Percentiles rank a stretch among this genome's conserved stretches.
Conservation (phyloP, 2,329 filamentous ascomycete species). For the Clonostachys rosea region DNA sequence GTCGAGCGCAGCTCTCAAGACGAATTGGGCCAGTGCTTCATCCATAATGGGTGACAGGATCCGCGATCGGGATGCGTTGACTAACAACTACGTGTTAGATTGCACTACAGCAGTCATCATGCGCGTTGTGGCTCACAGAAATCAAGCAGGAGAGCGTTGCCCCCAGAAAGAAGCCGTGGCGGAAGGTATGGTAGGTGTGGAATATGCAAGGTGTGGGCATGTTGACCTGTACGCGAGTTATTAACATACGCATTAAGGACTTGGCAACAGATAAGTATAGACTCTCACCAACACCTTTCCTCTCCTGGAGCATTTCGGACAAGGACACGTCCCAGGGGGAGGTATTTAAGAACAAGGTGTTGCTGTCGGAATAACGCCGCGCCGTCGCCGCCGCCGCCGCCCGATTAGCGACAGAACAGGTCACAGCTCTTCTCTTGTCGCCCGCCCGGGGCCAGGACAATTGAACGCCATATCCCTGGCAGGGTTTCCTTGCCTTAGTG, state of each 20-base stretch:
- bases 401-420: background rate
- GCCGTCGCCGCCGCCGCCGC: background rate
- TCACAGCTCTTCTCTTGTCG: conserved; percentile 2
- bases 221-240: background rate
- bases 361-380: background rate
- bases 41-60: conserved; percentile 4
- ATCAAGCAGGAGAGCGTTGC: background rate
- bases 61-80: conserved; percentile 2
- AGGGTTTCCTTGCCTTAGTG: background rate
- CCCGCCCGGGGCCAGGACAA: conserved; percentile 5
- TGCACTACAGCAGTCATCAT: background rate
- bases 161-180: background rate
- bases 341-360: background rate
- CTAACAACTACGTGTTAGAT: background rate
- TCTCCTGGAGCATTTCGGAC: background rate
- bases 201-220: background rate
- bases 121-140: background rate
- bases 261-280: background rate
- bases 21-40: conserved; percentile 3
- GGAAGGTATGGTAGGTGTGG: background rate
- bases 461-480: conserved; percentile 5
- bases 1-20: conserved; percentile 1
- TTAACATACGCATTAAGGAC: background rate
- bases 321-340: background rate
- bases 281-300: background rate